Evolutionary conservation across 257 asterid genomes (phyloP), one percentile per base, ranked within the genome.

Genomic region (Osmanthus fragrans): DNA sequence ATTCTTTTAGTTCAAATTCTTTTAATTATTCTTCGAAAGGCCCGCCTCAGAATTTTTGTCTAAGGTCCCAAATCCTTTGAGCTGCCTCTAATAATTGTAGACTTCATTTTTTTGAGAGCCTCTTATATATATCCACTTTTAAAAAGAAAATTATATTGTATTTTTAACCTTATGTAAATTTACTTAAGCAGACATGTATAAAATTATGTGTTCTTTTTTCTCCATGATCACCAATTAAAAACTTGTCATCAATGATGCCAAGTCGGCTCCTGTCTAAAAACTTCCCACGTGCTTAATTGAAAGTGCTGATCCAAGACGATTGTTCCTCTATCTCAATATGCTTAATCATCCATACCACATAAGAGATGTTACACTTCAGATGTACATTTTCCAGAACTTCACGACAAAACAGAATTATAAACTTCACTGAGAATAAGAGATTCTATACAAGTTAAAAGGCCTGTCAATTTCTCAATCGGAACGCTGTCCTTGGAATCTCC

Each of bases 201-300:
- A n/a, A n/a, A n/a, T n/a, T n/a, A n/a, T n/a, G n/a, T n/a, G n/a
- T n/a, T n/a, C n/a, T 85, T 75, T 79, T 80, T 60, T 68, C 85
- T 47, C 77, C 45, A 72, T 25, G 30, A 81, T 82, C 85, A 78
- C 76, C 84, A 79, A 67, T 34, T 65, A 58, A 64, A 69, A 76
- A 80, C 73, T 74, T 75, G 29, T 73, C 79, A 72, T 70, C 80
- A 80, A 73, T 80, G 80, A 51, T 19, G 63, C 77, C 75, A 74
- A 73, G 79, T 63, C 75, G 80, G 67, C 77, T 66, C 70, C 66
- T 60, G 64, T 65, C 76, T 78, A 82, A 67, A 72, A 80, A 65
- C 77, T 78, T 76, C 69, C 75, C 85, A 75, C 45, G 75, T 66
- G 77, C 78, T 78, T 81, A 40, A 69, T 76, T 77, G 73, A 76